phyloP scores from a whole-genome alignment of 1,139 yeast genomes.

The Saccharomycopsis hybrid region DNA sequence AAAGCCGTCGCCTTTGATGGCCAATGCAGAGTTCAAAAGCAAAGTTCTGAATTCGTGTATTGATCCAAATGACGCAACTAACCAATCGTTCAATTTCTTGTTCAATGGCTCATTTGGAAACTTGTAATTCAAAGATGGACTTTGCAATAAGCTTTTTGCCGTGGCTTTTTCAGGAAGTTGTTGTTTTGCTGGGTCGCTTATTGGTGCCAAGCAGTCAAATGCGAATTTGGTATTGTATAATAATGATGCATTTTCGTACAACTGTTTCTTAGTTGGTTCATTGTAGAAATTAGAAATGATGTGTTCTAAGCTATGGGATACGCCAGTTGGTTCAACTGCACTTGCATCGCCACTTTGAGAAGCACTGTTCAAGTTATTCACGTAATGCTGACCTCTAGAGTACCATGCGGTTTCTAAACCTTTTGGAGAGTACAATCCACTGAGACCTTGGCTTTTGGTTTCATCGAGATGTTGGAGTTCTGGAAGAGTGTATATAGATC shows the following conservation, averaged over 20 bases:
- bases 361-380: conserved; percentile 39
- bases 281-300: conserved; percentile 13
- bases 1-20: conserved; percentile 68
- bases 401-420: conserved; percentile 58
- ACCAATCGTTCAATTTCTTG: conserved; percentile 35
- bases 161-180: conserved; percentile 25
- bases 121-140: conserved; percentile 33
- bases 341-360: not conserved
- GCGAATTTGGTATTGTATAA: conserved; percentile 56
- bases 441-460: conserved; percentile 34
- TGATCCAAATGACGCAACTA: conserved; percentile 59
- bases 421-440: conserved; percentile 47
- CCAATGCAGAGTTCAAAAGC: conserved; percentile 52
- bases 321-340: no score
- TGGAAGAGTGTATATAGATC: conserved; percentile 23
- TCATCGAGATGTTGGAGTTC: conserved; percentile 23
- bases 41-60: conserved; percentile 59
- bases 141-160: conserved; percentile 33
- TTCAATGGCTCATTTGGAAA: conserved; percentile 35
- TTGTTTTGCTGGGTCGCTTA: conserved; percentile 22
- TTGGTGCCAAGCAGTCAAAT: conserved; percentile 43
- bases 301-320: conserved; percentile 7
- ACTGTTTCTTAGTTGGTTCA: conserved; percentile 27
- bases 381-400: conserved; percentile 43
- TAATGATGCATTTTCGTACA: conserved; percentile 53